These are phyloP conservation scores for Malassezia equina DNA, from an alignment of 1,284 basidiomycete species.

Conservation along the genomic window DNA sequence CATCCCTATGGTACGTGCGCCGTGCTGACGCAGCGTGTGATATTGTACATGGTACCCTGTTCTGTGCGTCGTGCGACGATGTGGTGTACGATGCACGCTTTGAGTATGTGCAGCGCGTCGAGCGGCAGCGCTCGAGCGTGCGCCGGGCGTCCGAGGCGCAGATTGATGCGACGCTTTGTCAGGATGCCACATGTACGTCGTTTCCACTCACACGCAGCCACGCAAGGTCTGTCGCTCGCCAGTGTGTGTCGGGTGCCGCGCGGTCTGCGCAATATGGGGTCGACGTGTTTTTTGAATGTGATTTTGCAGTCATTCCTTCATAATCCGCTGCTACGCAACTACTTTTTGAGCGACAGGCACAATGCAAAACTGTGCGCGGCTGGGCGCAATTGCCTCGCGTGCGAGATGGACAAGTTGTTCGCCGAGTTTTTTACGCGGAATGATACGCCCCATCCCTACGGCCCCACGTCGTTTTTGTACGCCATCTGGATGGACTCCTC, in stretches of 20 bases:
- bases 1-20: conserved; percentile 16
- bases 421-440: conserved; percentile 49
- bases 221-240: not conserved
- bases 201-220: not conserved
- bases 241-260: conserved; percentile 55
- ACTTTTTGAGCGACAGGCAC: conserved; percentile 80
- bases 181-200: conserved; percentile 7
- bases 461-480: conserved; percentile 71
- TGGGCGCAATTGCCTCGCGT: conserved; percentile 68
- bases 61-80: conserved; percentile 38
- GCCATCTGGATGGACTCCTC: conserved; percentile 67
- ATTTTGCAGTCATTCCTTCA: conserved; percentile 85
- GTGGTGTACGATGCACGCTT: conserved; percentile 37
- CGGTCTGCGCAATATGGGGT: conserved; percentile 80
- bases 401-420: conserved; percentile 88
- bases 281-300: conserved; percentile 89
- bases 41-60: conserved; percentile 36
- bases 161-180: not conserved
- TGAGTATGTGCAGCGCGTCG: conserved; percentile 20
- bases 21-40: conserved; percentile 26
- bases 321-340: conserved; percentile 80
- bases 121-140: conserved; percentile 19
- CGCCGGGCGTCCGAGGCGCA: conserved; percentile 17
- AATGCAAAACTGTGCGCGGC: conserved; percentile 57
- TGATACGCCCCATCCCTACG: conserved; percentile 56